Evolutionary conservation across 2,329 filamentous ascomycete species (phyloP).

Genomic region (Penicillium sp.): DNA sequence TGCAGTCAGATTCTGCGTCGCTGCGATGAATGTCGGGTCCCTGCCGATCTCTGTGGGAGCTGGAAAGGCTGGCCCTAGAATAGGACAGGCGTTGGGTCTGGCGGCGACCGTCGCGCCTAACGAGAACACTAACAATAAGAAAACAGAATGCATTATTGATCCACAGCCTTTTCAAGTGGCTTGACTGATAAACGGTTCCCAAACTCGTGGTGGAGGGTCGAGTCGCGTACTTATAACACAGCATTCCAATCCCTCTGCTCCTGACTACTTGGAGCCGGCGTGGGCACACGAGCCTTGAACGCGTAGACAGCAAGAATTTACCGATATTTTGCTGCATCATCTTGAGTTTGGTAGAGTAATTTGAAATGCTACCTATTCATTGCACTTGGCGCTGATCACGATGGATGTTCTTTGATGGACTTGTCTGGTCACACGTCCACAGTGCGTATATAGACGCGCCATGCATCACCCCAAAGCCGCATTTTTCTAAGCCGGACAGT

Average conservation of each 20-base stretch:
- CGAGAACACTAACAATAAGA: background rate
- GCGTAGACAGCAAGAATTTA: background rate
- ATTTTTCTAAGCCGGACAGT: too few relatives aligned
- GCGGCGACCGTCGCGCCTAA: background rate
- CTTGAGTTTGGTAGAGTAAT: too few relatives aligned
- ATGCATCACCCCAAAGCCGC: too few relatives aligned
- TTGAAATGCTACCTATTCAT: too few relatives aligned
- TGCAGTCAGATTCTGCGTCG: slow-evolving; percentile 2
- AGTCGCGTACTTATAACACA: slow-evolving; percentile 1
- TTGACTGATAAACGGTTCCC: background rate
- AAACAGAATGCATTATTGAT: background rate
- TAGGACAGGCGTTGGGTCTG: slow-evolving; percentile 3
- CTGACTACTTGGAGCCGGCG: background rate
- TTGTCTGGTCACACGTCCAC: too few relatives aligned
- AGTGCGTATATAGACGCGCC: too few relatives aligned
- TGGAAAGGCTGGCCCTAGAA: slow-evolving; percentile 7
- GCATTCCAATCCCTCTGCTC: background rate
- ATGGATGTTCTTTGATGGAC: too few relatives aligned
- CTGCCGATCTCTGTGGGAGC: background rate
- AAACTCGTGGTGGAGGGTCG: background rate
- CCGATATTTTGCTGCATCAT: too few relatives aligned
- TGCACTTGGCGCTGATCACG: too few relatives aligned
- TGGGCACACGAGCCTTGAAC: background rate
- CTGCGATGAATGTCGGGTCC: slow-evolving; percentile 1
- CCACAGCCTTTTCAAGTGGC: too few relatives aligned